phyloP scores from a whole-genome alignment of 2,329 filamentous ascomycete genomes.

The Ophiostoma ulmi region DNA sequence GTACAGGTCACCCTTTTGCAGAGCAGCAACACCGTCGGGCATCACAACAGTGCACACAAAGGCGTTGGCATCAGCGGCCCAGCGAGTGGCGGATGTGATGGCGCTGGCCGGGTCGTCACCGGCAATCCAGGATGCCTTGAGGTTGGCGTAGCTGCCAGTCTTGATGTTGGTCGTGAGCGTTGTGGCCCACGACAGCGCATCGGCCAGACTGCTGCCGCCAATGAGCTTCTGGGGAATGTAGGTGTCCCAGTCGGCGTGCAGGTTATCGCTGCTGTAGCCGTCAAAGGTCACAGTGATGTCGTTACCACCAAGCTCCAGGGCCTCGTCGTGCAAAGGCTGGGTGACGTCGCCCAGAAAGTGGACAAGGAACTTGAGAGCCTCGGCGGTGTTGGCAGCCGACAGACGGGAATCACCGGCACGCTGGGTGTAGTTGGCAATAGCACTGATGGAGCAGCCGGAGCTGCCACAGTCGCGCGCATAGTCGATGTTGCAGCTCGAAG shows the following conservation, averaged over 20 bases:
- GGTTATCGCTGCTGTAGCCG: conserved; percentile 44
- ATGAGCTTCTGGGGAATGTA: conserved; percentile 47
- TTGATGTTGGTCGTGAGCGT: conserved; percentile 38
- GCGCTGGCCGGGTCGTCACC: conserved; percentile 35
- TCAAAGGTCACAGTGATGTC: conserved; percentile 51
- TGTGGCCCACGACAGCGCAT: conserved; percentile 39
- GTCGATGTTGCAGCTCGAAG: conserved; percentile 33
- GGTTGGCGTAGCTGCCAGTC: conserved; percentile 36
- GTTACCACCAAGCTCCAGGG: conserved; percentile 51
- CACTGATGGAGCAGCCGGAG: conserved; percentile 43
- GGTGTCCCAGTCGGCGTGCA: conserved; percentile 59
- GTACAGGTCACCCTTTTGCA: conserved; percentile 39
- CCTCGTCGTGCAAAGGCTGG: conserved; percentile 51
- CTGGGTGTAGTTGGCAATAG: conserved; percentile 46
- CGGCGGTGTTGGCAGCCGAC: conserved; percentile 43
- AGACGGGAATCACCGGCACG: conserved; percentile 46
- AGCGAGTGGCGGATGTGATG: conserved; percentile 35
- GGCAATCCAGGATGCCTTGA: conserved; percentile 36
- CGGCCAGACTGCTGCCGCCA: conserved; percentile 35
- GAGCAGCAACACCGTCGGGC: conserved; percentile 35
- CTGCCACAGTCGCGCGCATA: conserved; percentile 42
- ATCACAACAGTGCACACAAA: conserved; percentile 43
- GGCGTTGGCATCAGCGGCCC: conserved; percentile 42
- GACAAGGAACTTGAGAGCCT: conserved; percentile 60
- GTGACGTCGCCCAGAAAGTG: conserved; percentile 54